A percentile compares a stretch with the other conserved stretches of the same genome.
These are phyloP conservation scores for Salvia sclarea DNA, from an alignment of 305 asterid species.

Conservation along the genomic window DNA sequence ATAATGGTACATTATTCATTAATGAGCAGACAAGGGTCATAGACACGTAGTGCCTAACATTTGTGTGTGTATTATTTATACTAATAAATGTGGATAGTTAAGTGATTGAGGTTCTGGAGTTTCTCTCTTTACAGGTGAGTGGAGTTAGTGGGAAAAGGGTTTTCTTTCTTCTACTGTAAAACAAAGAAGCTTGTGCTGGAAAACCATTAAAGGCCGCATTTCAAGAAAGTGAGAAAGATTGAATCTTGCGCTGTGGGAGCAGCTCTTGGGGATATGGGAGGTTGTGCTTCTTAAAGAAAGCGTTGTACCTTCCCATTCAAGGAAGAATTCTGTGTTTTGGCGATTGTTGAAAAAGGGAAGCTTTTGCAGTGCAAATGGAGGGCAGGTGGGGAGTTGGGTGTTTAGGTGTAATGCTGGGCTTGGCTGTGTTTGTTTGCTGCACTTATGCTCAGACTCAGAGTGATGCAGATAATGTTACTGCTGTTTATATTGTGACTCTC, in stretches of 20 bases:
- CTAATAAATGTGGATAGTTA: constrained; percentile 4
- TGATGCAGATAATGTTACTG: constrained; percentile 42
- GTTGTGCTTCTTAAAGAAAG: constrained; percentile 38
- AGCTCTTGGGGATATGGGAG: constrained; percentile 34
- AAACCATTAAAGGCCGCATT: constrained; percentile 18
- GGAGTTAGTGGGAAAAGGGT: constrained; percentile 38
- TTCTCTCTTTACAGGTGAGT: constrained; percentile 39
- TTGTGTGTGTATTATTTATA: constrained; percentile 5
- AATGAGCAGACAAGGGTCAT: constrained; percentile 34
- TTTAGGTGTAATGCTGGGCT: constrained; percentile 37
- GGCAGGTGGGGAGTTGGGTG: constrained; percentile 38
- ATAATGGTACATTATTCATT: constrained; percentile 13
- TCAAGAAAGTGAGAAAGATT: constrained; percentile 26
- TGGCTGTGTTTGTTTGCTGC: constrained; percentile 47
- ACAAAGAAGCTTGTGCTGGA: constrained; percentile 29
- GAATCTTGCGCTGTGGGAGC: constrained; percentile 25
- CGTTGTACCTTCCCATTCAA: constrained; percentile 26
- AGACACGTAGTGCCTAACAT: constrained; percentile 26
- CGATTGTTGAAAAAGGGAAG: constrained; percentile 2
- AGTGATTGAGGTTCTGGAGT: constrained; percentile 38
- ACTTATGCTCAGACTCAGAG: constrained; percentile 48
- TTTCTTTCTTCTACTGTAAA: constrained; percentile 27
- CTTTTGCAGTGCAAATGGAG: constrained; percentile 44
- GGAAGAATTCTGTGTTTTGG: constrained; percentile 16
- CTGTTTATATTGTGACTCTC: constrained; percentile 82